Base-by-base conservation (phyloP, 129 eudicot species). In the Ambrosia trifida region DNA sequence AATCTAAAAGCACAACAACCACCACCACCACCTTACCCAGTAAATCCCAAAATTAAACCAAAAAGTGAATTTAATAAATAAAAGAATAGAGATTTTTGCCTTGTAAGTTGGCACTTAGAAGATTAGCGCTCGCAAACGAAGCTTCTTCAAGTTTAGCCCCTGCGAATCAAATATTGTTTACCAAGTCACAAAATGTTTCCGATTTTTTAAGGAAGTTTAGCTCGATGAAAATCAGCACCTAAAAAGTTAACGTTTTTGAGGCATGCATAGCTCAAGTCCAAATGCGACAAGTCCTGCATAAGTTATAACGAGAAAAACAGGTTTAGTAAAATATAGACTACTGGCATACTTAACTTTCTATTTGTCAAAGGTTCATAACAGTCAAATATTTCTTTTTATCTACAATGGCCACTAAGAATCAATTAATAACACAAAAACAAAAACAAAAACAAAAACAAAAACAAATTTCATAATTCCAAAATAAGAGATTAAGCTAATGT, bases 61-160 rank as follows among this genome's bases (percentile, higher is more conserved):
- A 24, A 24, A 24, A 24, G 28, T 24, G 28, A 24, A 24, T 24
- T 24, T 24, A 24, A 24, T 24, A 24, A 24, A 24, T 24, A 0
- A 24, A 0, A 24, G 28, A 24, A 1, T 24, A 24, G 28, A 24
- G 28, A 24, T 24, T 24, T 24, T 24, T 24, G 1, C 28, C 28
- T 24, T 24, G 28, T 24, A 24, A 24, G 28, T 24, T 24, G 28
- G 98, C 98, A 85, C 98, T 89, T 77, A 89, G 98, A 63, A 92
- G 91, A 80, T 85, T 92, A 60, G 98, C 95, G 28, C 95, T 95
- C 81, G 96, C 91, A 68, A 92, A 79, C 66, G 89, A 66, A 72
- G 98, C 91, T 74, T 91, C 89, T 70, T 95, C 95, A 72, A 92
- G 98, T 82, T 89, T 89, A 32, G 98, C 98, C 66, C 96, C 96